Evolutionary conservation across 2,329 filamentous ascomycete genomes (phyloP).

Genomic region (Apiospora sp.): DNA sequence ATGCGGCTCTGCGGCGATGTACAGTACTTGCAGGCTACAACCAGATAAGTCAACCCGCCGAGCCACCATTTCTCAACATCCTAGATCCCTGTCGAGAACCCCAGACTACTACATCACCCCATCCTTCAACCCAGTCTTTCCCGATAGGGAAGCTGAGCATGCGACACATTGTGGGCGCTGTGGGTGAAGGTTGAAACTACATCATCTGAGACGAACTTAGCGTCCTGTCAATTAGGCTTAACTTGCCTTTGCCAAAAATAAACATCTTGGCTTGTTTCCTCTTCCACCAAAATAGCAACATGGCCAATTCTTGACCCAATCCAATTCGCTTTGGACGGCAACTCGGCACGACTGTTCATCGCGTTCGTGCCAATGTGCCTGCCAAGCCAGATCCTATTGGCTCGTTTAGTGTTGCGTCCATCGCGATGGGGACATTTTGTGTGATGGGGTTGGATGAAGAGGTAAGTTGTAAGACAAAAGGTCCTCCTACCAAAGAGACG

Average conservation of each 20-base stretch:
- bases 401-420: not conserved
- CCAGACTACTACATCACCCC: slow-evolving; percentile 14
- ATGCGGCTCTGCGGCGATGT: slow-evolving; percentile 6
- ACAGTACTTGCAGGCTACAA: not conserved
- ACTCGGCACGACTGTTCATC: not conserved
- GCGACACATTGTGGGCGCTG: not conserved
- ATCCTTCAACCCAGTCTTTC: not conserved
- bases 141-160: slow-evolving; percentile 9
- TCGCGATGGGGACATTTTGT: not conserved
- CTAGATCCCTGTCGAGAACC: slow-evolving; percentile 10
- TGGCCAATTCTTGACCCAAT: not conserved
- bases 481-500: not conserved
- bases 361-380: not conserved
- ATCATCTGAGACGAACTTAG: not conserved
- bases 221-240: not conserved
- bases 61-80: not conserved
- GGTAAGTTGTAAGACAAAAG: not conserved
- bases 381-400: not conserved
- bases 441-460: not conserved
- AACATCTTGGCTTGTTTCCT: not conserved
- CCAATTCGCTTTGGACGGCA: not conserved
- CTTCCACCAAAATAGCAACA: not conserved
- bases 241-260: slow-evolving; percentile 8
- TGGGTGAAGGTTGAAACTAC: not conserved
- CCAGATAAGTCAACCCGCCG: not conserved